Percentiles rank a stretch among this genome's conserved stretches.
Evolutionary conservation across 352 stramenopile genomes (phyloP).

Genomic region (Phytophthora sp.): DNA sequence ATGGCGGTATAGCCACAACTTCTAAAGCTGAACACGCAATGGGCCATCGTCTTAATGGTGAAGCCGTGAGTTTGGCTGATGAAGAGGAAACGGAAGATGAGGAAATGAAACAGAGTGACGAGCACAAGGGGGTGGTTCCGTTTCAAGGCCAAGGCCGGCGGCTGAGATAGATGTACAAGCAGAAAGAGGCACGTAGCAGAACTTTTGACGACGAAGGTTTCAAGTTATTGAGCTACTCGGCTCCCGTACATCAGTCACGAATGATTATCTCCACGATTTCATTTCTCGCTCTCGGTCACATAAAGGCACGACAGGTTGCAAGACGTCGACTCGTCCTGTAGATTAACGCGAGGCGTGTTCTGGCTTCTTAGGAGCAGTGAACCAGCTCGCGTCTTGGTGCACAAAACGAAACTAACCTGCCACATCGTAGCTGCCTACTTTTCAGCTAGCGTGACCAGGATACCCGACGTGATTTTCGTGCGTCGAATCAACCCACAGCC

Average conservation of each 20-base stretch:
- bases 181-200: conserved; percentile 9
- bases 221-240: conserved; percentile 22
- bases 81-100: conserved; percentile 44
- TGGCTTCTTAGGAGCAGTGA: neutral
- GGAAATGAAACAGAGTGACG: conserved; percentile 34
- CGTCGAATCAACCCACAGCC: conserved; percentile 54
- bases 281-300: too few relatives aligned
- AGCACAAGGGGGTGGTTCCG: conserved; percentile 44
- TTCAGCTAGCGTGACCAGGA: conserved; percentile 46
- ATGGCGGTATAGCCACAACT: neutral
- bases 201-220: conserved; percentile 20
- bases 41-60: conserved; percentile 40
- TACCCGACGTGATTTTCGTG: conserved; percentile 63
- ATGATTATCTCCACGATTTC: too few relatives aligned
- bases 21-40: conserved; percentile 25
- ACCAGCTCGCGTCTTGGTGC: neutral
- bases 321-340: too few relatives aligned
- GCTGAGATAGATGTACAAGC: conserved; percentile 48
- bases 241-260: conserved; percentile 15
- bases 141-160: conserved; percentile 76
- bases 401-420: too few relatives aligned
- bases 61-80: conserved; percentile 31
- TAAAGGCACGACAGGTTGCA: too few relatives aligned
- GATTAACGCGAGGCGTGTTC: too few relatives aligned
- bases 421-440: conserved; percentile 12